Evolutionary conservation across 768 basidiomycete genomes (phyloP).

Genomic region (Lactifluus volemus): DNA sequence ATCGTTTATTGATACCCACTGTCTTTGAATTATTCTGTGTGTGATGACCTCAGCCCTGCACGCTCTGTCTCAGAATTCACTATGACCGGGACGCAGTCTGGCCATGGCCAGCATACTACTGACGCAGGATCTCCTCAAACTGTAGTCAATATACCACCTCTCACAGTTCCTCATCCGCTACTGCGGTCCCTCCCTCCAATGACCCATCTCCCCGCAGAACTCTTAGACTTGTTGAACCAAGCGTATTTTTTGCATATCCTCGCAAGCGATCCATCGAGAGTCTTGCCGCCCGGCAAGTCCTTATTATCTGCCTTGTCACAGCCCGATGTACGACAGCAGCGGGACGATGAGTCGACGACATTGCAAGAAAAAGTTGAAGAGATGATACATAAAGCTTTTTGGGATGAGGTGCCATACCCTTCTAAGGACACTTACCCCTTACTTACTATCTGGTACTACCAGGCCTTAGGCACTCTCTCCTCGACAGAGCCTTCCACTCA

Average conservation of each 20-base stretch:
- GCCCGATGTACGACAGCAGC: slow-evolving; percentile 14
- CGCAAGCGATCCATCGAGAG: slow-evolving; percentile 47
- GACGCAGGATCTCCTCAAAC: not conserved
- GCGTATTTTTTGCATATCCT: slow-evolving; percentile 62
- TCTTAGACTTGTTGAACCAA: slow-evolving; percentile 48
- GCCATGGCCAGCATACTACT: not conserved
- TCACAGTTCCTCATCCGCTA: slow-evolving; percentile 14
- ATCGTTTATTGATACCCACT: no score
- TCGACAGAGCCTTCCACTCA: slow-evolving; percentile 51
- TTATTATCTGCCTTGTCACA: slow-evolving; percentile 52
- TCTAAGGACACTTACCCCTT: not conserved
- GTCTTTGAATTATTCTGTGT: not conserved
- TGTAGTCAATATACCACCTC: slow-evolving; percentile 3
- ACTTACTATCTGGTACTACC: slow-evolving; percentile 4
- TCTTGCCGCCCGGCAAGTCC: slow-evolving; percentile 67
- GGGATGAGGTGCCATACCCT: slow-evolving; percentile 49
- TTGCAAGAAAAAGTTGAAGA: slow-evolving; percentile 41
- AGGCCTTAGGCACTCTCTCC: slow-evolving; percentile 52
- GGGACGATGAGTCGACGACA: slow-evolving; percentile 23
- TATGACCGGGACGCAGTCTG: not conserved
- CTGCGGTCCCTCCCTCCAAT: slow-evolving; percentile 18
- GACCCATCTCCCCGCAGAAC: slow-evolving; percentile 42
- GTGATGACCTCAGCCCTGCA: not conserved
- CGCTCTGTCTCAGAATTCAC: not conserved
- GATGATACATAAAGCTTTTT: slow-evolving; percentile 56